A percentile compares a stretch with the other conserved stretches of the same genome.
Conservation (phyloP, 2,329 filamentous ascomycete species). For the Cercospora janseana region DNA sequence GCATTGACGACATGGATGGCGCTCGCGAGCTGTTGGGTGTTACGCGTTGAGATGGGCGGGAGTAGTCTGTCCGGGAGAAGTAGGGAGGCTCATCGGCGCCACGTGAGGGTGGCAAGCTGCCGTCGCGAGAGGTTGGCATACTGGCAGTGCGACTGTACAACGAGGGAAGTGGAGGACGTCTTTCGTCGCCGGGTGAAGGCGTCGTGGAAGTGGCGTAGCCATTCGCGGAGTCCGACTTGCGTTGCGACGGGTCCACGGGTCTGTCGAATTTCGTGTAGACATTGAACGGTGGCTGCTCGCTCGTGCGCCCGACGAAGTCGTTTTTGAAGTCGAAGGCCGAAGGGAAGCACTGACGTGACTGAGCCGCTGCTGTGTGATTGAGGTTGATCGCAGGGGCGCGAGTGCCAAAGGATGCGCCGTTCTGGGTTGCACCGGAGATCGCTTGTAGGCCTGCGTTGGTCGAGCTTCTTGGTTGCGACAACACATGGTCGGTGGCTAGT, state of each 20-base stretch:
- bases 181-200: slow-evolving; percentile 46
- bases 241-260: slow-evolving; percentile 26
- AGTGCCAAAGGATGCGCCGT: slow-evolving; percentile 27
- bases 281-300: slow-evolving; percentile 32
- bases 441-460: slow-evolving; percentile 38
- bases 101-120: slow-evolving; percentile 57
- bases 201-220: slow-evolving; percentile 22
- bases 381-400: slow-evolving; percentile 30
- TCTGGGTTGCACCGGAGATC: slow-evolving; percentile 34
- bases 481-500: slow-evolving; percentile 40
- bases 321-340: slow-evolving; percentile 24
- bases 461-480: slow-evolving; percentile 40
- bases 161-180: slow-evolving; percentile 41
- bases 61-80: slow-evolving; percentile 29
- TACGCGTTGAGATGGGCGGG: slow-evolving; percentile 22
- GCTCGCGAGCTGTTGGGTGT: slow-evolving; percentile 35
- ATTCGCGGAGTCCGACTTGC: slow-evolving; percentile 30
- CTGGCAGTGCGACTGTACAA: slow-evolving; percentile 49
- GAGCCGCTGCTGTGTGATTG: slow-evolving; percentile 24
- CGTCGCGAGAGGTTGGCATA: slow-evolving; percentile 52
- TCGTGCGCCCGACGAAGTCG: slow-evolving; percentile 22
- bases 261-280: slow-evolving; percentile 40
- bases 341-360: slow-evolving; percentile 27
- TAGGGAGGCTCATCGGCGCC: slow-evolving; percentile 46
- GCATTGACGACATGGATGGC: slow-evolving; percentile 50